Evolutionary conservation across 345 rosid genomes (phyloP).

Genomic region (Firmiana major): DNA sequence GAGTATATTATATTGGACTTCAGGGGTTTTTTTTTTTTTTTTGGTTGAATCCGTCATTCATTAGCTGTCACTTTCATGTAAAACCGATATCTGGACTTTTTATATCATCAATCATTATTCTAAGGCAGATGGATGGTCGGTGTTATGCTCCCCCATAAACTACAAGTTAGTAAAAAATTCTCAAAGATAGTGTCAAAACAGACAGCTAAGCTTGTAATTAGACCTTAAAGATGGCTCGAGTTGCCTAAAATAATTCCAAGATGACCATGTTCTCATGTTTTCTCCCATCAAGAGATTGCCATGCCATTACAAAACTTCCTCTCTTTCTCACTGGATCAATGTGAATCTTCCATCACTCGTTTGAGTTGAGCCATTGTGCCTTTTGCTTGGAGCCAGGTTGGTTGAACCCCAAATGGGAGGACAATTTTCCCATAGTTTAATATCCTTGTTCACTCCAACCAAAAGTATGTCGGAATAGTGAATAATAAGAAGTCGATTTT

Average conservation of each 20-base stretch:
- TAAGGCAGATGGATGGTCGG: not conserved
- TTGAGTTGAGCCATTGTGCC: not conserved
- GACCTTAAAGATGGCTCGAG: not conserved
- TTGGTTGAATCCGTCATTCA: not conserved
- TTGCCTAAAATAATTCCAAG: not conserved
- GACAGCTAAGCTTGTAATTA: too few species aligned
- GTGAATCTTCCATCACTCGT: not conserved
- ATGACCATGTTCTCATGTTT: not conserved
- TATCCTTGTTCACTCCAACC: not conserved
- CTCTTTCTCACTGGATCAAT: not conserved
- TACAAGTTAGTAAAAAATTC: not conserved
- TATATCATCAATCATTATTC: not conserved
- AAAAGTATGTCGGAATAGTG: constrained; percentile 11
- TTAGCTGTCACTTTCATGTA: not conserved
- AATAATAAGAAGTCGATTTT: not conserved
- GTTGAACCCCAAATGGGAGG: not conserved
- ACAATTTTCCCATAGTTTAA: not conserved
- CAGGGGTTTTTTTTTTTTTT: not conserved
- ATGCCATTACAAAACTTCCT: not conserved
- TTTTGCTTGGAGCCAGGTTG: constrained; percentile 8
- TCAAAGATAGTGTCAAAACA: not conserved
- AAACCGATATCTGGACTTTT: not conserved
- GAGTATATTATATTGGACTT: not conserved
- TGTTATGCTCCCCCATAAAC: not conserved
- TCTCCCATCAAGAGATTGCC: not conserved